Conservation (phyloP, 1,284 basidiomycete genomes). For the Rhodotorula mucilaginosa region DNA sequence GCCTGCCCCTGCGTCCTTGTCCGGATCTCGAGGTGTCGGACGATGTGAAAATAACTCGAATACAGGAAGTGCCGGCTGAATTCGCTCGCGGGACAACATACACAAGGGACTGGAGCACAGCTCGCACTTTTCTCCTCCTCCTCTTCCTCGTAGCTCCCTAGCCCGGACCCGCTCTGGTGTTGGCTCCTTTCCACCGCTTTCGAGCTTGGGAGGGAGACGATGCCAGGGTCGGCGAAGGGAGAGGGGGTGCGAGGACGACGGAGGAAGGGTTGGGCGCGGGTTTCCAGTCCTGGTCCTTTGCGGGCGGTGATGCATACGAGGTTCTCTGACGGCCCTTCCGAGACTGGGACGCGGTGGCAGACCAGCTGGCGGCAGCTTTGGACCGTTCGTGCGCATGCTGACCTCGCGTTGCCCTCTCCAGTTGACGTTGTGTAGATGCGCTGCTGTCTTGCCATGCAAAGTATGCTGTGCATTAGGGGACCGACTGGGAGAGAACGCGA, state of each 20-base stretch:
- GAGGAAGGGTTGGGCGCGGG: not conserved
- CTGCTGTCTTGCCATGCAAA: not conserved
- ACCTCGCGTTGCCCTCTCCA: not conserved
- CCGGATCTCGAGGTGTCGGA: not conserved
- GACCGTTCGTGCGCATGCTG: not conserved
- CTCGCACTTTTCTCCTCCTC: not conserved
- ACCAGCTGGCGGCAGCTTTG: not conserved
- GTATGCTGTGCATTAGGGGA: not conserved
- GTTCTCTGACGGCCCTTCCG: slow-evolving; percentile 5
- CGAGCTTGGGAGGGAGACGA: not conserved
- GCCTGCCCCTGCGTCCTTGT: not conserved
- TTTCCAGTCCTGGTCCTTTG: not conserved
- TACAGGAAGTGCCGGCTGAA: slow-evolving; percentile 15
- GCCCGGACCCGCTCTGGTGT: too few relatives aligned
- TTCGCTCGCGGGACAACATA: not conserved
- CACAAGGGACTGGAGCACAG: not conserved
- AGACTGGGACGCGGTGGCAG: not conserved
- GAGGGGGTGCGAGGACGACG: not conserved
- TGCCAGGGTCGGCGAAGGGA: not conserved
- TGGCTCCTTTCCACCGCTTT: not conserved
- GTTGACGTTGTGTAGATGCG: not conserved
- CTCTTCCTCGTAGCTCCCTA: not conserved
- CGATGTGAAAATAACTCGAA: slow-evolving; percentile 1
- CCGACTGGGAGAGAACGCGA: not conserved
- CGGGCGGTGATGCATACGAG: slow-evolving; percentile 12